Percentiles rank a stretch among this genome's conserved stretches.
These are phyloP conservation scores for Emergomyces orientalis DNA, from an alignment of 2,329 filamentous ascomycete genomes.

Conservation along the genomic window DNA sequence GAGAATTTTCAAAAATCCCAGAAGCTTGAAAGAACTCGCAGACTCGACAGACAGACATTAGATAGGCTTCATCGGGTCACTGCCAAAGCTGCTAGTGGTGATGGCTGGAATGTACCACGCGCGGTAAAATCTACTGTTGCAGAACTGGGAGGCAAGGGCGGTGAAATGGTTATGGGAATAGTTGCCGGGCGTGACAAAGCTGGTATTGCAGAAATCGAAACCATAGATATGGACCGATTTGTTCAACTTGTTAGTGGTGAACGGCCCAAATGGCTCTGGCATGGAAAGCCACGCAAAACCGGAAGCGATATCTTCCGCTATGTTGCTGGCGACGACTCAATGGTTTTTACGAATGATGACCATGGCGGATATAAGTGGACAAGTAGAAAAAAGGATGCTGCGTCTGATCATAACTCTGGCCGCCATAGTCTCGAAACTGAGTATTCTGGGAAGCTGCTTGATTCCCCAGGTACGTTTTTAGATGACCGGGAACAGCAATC, in stretches of 20 bases:
- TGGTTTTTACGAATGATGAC: conserved; percentile 38
- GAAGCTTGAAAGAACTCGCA: conserved; percentile 66
- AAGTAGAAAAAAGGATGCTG: conserved; percentile 29
- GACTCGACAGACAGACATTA: conserved; percentile 74
- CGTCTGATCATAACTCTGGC: conserved; percentile 32
- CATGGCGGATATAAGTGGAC: conserved; percentile 40
- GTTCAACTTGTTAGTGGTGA: conserved; percentile 69
- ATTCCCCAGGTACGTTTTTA: conserved; percentile 16
- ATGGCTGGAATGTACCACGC: conserved; percentile 84
- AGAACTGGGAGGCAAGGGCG: conserved; percentile 85
- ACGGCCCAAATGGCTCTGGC: conserved; percentile 87
- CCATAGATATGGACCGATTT: conserved; percentile 77
- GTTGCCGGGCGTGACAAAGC: conserved; percentile 78
- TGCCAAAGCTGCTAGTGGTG: conserved; percentile 78
- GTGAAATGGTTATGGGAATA: conserved; percentile 92
- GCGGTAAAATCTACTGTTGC: conserved; percentile 93
- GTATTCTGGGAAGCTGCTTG: conserved; percentile 24
- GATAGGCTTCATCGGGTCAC: conserved; percentile 73
- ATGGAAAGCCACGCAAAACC: conserved; percentile 70
- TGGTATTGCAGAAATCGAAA: conserved; percentile 87
- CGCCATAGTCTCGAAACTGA: conserved; percentile 25
- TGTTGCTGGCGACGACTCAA: conserved; percentile 29
- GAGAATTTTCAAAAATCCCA: conserved; percentile 82
- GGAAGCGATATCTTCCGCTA: conserved; percentile 25
- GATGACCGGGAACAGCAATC: conserved; percentile 40